Evolutionary conservation across 306 rosid species (phyloP).

Genomic region (Cucurbita maxima): DNA sequence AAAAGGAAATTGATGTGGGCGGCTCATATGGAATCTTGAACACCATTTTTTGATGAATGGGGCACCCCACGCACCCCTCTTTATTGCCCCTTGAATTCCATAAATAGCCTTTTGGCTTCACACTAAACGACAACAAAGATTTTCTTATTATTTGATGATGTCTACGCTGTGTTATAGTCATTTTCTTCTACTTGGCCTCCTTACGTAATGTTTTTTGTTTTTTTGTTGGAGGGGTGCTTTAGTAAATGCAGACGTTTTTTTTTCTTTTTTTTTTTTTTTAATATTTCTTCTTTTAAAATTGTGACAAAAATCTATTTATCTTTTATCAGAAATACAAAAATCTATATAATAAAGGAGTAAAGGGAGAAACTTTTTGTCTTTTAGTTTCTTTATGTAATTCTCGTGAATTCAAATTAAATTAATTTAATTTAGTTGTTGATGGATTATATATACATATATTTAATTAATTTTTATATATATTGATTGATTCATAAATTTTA

Average conservation of each 20-base stretch:
- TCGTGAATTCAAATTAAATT: no score
- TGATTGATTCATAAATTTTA: no score
- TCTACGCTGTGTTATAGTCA: no score
- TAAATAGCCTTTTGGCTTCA: background rate
- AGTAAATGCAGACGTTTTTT: background rate
- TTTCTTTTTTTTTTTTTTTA: background rate
- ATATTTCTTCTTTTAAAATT: no score
- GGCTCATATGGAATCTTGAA: conserved; percentile 7
- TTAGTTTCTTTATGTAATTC: no score
- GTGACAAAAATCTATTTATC: no score
- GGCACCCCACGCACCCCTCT: background rate
- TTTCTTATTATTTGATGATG: background rate
- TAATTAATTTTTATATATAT: no score
- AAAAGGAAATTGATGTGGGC: conserved; percentile 1
- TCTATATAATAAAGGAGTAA: background rate
- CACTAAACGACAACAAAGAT: background rate
- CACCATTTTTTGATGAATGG: background rate
- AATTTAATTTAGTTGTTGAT: no score
- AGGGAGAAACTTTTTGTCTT: no score
- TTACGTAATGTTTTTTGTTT: background rate
- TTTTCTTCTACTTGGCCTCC: background rate
- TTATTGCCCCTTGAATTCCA: background rate
- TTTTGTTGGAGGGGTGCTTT: background rate
- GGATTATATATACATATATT: no score
- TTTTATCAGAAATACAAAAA: no score